phyloP scores from a whole-genome alignment of 2,329 filamentous ascomycete genomes.

The Orbilia oligospora region DNA sequence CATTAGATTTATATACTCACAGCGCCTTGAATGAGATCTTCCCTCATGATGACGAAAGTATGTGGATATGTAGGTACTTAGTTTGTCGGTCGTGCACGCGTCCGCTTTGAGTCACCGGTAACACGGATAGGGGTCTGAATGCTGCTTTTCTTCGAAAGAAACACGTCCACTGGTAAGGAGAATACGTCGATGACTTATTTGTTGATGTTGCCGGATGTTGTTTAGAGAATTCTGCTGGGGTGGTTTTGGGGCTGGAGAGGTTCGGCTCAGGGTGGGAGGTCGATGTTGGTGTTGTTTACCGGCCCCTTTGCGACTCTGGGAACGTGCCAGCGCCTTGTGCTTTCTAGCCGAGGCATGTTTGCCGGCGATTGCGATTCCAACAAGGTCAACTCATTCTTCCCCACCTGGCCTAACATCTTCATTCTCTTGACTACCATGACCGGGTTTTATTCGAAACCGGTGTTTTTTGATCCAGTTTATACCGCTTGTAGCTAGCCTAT shows the following conservation, averaged over 20 bases:
- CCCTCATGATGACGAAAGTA: slow-evolving; percentile 52
- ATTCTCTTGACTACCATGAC: neutral
- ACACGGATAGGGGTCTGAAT: slow-evolving; percentile 1
- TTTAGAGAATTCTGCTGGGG: slow-evolving; percentile 22
- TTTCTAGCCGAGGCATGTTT: slow-evolving; percentile 55
- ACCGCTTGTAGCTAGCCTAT: neutral
- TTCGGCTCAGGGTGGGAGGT: slow-evolving; percentile 38
- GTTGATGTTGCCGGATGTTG: slow-evolving; percentile 16
- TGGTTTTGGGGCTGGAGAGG: slow-evolving; percentile 22
- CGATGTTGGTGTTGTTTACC: slow-evolving; percentile 57
- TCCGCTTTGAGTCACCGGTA: slow-evolving; percentile 26
- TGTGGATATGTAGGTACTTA: neutral
- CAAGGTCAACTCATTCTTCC: slow-evolving; percentile 21
- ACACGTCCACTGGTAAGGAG: slow-evolving; percentile 27
- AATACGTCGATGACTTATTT: slow-evolving; percentile 4
- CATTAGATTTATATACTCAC: slow-evolving; percentile 27
- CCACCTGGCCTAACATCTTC: neutral
- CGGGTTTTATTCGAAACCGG: too few species aligned
- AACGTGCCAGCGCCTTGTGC: slow-evolving; percentile 53
- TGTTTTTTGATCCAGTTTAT: neutral
- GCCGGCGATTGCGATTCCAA: slow-evolving; percentile 47
- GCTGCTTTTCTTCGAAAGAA: slow-evolving; percentile 14
- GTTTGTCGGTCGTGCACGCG: slow-evolving; percentile 39
- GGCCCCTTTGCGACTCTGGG: slow-evolving; percentile 57
- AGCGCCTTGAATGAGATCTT: slow-evolving; percentile 60